These are phyloP conservation scores for Ganoderma sp. DNA, from an alignment of 1,284 basidiomycete species.

Conservation along the genomic window DNA sequence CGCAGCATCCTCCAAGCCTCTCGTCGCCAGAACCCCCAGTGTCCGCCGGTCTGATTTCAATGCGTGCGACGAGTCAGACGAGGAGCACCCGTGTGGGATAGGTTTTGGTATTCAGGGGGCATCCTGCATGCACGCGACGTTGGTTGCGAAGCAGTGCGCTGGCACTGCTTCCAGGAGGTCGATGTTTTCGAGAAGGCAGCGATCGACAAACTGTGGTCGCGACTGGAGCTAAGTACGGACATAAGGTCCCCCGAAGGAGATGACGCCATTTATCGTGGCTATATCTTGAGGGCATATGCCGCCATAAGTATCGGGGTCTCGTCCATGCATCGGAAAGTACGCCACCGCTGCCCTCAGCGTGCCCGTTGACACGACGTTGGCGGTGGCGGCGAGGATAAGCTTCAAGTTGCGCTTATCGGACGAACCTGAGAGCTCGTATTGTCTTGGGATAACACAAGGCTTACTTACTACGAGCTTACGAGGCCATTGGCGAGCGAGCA, in stretches of 20 bases:
- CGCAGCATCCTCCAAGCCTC: not conserved
- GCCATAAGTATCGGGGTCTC: too few relatives aligned
- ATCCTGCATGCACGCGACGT: not conserved
- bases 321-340: too few relatives aligned
- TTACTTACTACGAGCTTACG: not conserved
- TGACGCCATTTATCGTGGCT: not conserved
- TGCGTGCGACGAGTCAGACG: not conserved
- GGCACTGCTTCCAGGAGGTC: constrained; percentile 6
- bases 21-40: not conserved
- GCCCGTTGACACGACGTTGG: too few relatives aligned
- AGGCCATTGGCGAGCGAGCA: not conserved
- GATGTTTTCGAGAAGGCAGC: not conserved
- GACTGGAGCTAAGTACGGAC: not conserved
- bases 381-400: too few relatives aligned
- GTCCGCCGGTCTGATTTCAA: not conserved
- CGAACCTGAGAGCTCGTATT: not conserved
- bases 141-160: not conserved
- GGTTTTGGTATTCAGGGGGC: too few relatives aligned
- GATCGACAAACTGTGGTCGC: not conserved
- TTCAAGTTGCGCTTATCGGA: too few relatives aligned
- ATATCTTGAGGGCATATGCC: not conserved
- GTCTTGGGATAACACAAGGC: not conserved
- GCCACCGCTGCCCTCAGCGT: too few relatives aligned
- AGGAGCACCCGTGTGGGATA: not conserved
- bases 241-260: not conserved